Base-by-base conservation (phyloP, 2,329 filamentous ascomycete species). In the Daldinia eschscholtzii region DNA sequence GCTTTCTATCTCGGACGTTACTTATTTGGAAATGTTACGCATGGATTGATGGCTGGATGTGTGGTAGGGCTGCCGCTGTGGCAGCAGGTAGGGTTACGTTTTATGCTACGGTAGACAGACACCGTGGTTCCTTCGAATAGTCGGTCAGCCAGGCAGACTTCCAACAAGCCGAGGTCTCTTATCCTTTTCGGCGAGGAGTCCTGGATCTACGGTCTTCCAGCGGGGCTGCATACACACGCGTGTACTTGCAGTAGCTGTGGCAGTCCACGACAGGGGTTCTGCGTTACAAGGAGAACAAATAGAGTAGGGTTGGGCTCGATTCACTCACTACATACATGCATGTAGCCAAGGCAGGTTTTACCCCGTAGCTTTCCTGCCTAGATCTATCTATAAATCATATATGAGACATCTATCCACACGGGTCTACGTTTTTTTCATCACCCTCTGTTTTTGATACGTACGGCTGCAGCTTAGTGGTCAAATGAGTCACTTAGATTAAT, bases 81-180 rank as follows among this genome's bases (percentile, higher is more conserved):
- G 61, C 50, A 33, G 65, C 20, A 53, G 65, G 67, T 57, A 63
- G 67, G 67, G 67, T 70, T 70, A 70, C 67, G 67, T 70, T 65
- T 61, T 61, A 53, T 57, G 50, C 12, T 39, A 66, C 48, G 63
- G 66, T 42, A 61, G 42, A 64, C 44, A 58, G 15, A 52, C 57
- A 26, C 58, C 55, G 39, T 35, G 42, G 41, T 53, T 50, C 28
- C 39, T 26, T 44, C n/a, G 18, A 61, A 37, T 42, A 23, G 30
- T 50, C 50, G 50, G 28, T 44, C 53, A 48, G 48, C 39, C 52
- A 67, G 67, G 64, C 67, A 69, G 60, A 67, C 33, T 61, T 23
- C 57, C 10, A 44, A 7, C 7, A 10, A 7, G 26, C 15, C 26
- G 46, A 52, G 26, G 46, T 55, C 52, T n/a, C n/a, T 35, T 53